phyloP scores from a whole-genome alignment of 2,329 filamentous ascomycete species.

The Mariannaea sp. region DNA sequence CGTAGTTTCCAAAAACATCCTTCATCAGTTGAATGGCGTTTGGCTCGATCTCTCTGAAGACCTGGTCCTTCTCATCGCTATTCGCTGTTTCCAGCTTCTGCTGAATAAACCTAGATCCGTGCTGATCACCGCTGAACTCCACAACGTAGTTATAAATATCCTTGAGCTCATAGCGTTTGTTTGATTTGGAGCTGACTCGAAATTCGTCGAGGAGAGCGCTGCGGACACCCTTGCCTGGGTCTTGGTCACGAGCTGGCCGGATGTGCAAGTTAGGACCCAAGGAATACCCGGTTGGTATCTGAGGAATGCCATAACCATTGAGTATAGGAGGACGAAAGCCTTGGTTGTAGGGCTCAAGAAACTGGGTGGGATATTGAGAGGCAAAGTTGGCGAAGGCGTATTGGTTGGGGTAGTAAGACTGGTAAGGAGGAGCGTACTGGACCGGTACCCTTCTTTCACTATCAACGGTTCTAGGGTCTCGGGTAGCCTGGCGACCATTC shows the following conservation, averaged over 20 bases:
- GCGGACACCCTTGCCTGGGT: conserved; percentile 64
- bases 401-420: conserved; percentile 40
- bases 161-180: conserved; percentile 78
- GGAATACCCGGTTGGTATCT: conserved; percentile 40
- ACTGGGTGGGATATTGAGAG: conserved; percentile 43
- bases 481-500: conserved; percentile 43
- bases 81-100: conserved; percentile 90
- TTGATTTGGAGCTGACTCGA: conserved; percentile 72
- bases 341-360: conserved; percentile 45
- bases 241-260: conserved; percentile 57
- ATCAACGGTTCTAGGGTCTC: conserved; percentile 45
- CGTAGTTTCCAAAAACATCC: conserved; percentile 97
- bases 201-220: conserved; percentile 82
- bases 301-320: conserved; percentile 42
- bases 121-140: conserved; percentile 94
- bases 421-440: conserved; percentile 40
- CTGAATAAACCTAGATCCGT: conserved; percentile 95
- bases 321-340: conserved; percentile 45
- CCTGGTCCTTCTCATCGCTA: conserved; percentile 90
- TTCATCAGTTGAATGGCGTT: conserved; percentile 91
- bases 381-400: conserved; percentile 40
- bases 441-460: conserved; percentile 45
- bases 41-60: conserved; percentile 84
- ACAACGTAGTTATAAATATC: conserved; percentile 88
- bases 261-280: conserved; percentile 36